phyloP scores from a whole-genome alignment of 495 filamentous ascomycete species.

The Penicillium ucsense region DNA sequence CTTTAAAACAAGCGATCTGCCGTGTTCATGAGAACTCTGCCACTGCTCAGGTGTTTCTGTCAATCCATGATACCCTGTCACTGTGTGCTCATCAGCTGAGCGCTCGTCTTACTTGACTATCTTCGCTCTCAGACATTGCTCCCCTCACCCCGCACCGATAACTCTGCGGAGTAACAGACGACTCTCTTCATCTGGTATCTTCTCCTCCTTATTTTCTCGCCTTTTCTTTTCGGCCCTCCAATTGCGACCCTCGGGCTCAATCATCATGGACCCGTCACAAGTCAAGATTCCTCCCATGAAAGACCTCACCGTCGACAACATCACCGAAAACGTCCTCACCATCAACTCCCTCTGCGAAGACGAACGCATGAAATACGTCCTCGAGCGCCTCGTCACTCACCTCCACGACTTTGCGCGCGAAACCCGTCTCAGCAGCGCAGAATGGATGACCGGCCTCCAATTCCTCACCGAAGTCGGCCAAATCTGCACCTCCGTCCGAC shows the following conservation, averaged over 20 bases:
- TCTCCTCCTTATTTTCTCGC: neutral
- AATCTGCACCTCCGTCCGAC: slow-evolving; percentile 61
- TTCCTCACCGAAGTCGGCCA: slow-evolving; percentile 69
- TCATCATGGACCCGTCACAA: slow-evolving; percentile 42
- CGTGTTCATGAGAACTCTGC: too few relatives aligned
- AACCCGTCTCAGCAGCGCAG: slow-evolving; percentile 63
- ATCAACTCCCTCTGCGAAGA: slow-evolving; percentile 65
- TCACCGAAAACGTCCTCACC: slow-evolving; percentile 64
- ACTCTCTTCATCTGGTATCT: neutral
- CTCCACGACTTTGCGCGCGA: slow-evolving; percentile 78
- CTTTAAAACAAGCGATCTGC: too few relatives aligned
- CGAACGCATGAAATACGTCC: slow-evolving; percentile 59
- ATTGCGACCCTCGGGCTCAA: too few relatives aligned
- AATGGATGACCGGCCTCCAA: slow-evolving; percentile 67
- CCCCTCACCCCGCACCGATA: too few relatives aligned
- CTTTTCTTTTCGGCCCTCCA: neutral
- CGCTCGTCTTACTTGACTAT: too few relatives aligned
- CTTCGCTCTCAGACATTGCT: too few relatives aligned
- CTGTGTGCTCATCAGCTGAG: too few relatives aligned
- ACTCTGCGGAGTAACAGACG: too few relatives aligned
- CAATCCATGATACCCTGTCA: too few relatives aligned
- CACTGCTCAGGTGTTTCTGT: too few relatives aligned
- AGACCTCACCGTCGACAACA: slow-evolving; percentile 72
- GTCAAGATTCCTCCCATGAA: slow-evolving; percentile 51
- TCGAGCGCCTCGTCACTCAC: slow-evolving; percentile 65